A percentile compares a stretch with the other conserved stretches of the same genome.
Evolutionary conservation across 805 yeast genomes (phyloP).

Genomic region (Metahyphopichia silvanorum): DNA sequence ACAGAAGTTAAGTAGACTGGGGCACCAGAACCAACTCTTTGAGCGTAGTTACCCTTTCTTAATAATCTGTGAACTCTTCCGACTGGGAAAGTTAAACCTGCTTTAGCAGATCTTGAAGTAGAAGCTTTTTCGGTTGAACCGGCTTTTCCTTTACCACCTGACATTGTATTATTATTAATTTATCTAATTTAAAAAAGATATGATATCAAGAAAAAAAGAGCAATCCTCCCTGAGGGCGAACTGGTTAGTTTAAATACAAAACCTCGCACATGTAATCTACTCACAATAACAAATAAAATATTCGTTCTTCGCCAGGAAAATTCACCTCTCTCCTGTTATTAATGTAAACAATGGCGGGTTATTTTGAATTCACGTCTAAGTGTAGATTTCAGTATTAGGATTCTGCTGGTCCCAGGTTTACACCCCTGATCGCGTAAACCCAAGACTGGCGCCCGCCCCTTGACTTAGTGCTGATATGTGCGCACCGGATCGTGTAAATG

Average conservation of each 20-base stretch:
- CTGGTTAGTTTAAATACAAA: constrained; percentile 1
- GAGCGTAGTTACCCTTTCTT: constrained; percentile 97
- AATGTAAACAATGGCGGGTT: no score
- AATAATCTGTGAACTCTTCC: constrained; percentile 98
- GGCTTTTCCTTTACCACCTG: constrained; percentile 90
- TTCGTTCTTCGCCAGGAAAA: no score
- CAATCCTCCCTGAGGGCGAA: background rate
- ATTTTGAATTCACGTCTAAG: no score
- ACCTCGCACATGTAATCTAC: no score
- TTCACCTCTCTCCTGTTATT: no score
- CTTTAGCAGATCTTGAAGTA: constrained; percentile 97
- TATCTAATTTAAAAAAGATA: background rate
- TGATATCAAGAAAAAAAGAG: background rate
- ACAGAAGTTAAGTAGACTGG: constrained; percentile 98
- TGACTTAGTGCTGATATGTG: background rate
- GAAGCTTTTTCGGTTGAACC: constrained; percentile 93
- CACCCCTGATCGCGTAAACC: background rate
- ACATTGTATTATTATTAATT: constrained; percentile 46
- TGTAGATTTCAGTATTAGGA: background rate
- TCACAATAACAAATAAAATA: no score
- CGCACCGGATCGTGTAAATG: background rate
- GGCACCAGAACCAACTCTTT: constrained; percentile 99
- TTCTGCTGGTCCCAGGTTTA: background rate
- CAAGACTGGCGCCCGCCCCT: background rate
- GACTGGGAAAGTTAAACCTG: constrained; percentile 99